Evolutionary conservation across 164 flowering plant species (phyloP).

Genomic region (Macadamia integrifolia): DNA sequence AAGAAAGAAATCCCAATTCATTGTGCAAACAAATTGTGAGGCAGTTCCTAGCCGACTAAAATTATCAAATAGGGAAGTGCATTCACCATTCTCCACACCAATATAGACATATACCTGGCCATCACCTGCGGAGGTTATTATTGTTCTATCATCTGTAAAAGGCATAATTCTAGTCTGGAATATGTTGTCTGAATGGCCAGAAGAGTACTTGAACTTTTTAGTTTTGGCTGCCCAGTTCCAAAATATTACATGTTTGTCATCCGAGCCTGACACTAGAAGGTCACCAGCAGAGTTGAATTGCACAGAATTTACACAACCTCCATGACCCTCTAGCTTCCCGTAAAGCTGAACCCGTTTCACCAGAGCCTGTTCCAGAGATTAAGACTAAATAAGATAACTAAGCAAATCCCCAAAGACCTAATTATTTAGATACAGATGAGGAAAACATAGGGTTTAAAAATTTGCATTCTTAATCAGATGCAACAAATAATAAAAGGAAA

Average conservation of each 20-base stretch:
- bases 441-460: no score
- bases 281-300: slow-evolving; percentile 64
- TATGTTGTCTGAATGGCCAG: slow-evolving; percentile 58
- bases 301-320: slow-evolving; percentile 64
- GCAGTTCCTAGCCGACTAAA: not conserved
- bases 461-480: no score
- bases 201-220: slow-evolving; percentile 34
- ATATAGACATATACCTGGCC: slow-evolving; percentile 47
- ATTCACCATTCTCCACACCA: not conserved
- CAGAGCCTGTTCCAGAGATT: slow-evolving; percentile 32
- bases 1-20: not conserved
- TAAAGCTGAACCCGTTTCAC: slow-evolving; percentile 39
- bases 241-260: slow-evolving; percentile 48
- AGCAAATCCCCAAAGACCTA: not conserved
- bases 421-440: no score
- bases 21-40: not conserved
- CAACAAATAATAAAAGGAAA: not conserved
- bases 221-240: slow-evolving; percentile 55
- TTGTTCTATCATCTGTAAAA: slow-evolving; percentile 50
- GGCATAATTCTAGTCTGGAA: slow-evolving; percentile 66
- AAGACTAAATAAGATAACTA: not conserved
- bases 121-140: slow-evolving; percentile 67
- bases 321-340: slow-evolving; percentile 48
- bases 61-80: not conserved
- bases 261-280: slow-evolving; percentile 66